These are phyloP conservation scores for Aspergillus clavatus DNA, from an alignment of 2,329 filamentous ascomycete species.

Conservation along the genomic window DNA sequence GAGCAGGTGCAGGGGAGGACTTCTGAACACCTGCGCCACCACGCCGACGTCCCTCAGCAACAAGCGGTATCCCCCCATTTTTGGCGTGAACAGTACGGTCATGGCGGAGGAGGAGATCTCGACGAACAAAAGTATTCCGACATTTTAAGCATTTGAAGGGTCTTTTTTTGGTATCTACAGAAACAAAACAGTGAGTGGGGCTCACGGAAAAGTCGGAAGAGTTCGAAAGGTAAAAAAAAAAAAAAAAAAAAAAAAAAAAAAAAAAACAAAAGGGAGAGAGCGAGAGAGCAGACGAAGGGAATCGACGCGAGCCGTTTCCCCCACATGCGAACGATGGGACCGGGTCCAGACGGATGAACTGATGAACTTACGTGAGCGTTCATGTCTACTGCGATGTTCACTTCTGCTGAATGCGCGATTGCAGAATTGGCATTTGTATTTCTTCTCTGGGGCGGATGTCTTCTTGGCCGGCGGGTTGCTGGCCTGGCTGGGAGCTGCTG, in stretches of 20 bases:
- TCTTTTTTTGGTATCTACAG: constrained; percentile 89
- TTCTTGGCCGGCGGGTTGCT: constrained; percentile 76
- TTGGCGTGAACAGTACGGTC: constrained; percentile 98
- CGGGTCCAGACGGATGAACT: neutral
- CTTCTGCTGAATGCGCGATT: constrained; percentile 95
- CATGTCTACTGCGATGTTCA: constrained; percentile 94
- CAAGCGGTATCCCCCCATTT: constrained; percentile 88
- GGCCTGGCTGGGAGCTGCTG: constrained; percentile 56
- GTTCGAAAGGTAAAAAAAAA: no score
- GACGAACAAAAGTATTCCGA: constrained; percentile 94
- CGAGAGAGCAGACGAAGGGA: no score
- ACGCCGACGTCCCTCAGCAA: constrained; percentile 83
- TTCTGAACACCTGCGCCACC: constrained; percentile 39
- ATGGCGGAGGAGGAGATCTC: constrained; percentile 91
- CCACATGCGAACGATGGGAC: neutral
- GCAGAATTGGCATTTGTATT: constrained; percentile 99
- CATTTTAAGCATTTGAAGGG: constrained; percentile 99
- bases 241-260: neutral
- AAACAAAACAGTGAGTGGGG: neutral
- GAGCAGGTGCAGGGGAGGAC: constrained; percentile 37
- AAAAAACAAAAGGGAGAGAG: neutral
- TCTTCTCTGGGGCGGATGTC: constrained; percentile 80
- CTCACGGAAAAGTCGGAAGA: neutral
- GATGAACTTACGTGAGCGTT: constrained; percentile 84
- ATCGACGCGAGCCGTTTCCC: neutral